These are phyloP conservation scores for Rachicladosporium sp. DNA, from an alignment of 2,329 filamentous ascomycete genomes.

Conservation along the genomic window DNA sequence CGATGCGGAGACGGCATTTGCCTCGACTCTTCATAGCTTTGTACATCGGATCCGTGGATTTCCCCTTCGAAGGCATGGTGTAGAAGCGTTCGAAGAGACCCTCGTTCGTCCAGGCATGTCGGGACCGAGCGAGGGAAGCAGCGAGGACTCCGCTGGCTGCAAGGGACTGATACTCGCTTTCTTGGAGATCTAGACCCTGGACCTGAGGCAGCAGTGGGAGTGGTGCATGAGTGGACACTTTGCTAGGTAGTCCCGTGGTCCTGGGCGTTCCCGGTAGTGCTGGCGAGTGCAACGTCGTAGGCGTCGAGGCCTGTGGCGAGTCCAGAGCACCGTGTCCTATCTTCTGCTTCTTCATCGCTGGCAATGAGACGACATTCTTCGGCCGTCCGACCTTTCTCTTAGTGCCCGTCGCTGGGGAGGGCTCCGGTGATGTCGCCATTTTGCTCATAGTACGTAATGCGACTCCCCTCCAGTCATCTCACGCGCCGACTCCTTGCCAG, in stretches of 20 bases:
- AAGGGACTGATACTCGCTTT: slow-evolving; percentile 59
- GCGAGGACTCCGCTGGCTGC: slow-evolving; percentile 64
- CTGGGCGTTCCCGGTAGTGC: slow-evolving; percentile 2
- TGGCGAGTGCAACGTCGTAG: no score
- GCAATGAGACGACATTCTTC: no score
- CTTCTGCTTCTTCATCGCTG: no score
- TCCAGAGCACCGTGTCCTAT: no score
- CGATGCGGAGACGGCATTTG: slow-evolving; percentile 60
- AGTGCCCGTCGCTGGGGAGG: no score
- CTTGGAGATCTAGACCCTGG: slow-evolving; percentile 51
- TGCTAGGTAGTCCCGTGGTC: slow-evolving; percentile 43
- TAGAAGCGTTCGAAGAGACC: slow-evolving; percentile 63
- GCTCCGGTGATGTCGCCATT: no score
- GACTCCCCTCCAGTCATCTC: no score
- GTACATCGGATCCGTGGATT: slow-evolving; percentile 19
- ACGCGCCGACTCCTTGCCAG: no score
- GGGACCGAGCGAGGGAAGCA: slow-evolving; percentile 61
- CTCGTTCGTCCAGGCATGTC: slow-evolving; percentile 58
- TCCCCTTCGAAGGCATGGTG: slow-evolving; percentile 57
- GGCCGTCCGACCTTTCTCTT: no score
- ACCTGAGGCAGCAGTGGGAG: slow-evolving; percentile 57
- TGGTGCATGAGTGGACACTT: slow-evolving; percentile 52
- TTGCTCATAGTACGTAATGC: no score
- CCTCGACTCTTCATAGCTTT: slow-evolving; percentile 45
- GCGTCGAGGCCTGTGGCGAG: no score